Evolutionary conservation across 116 monocot genomes (phyloP).

Genomic region (Trichopus zeylanicus): DNA sequence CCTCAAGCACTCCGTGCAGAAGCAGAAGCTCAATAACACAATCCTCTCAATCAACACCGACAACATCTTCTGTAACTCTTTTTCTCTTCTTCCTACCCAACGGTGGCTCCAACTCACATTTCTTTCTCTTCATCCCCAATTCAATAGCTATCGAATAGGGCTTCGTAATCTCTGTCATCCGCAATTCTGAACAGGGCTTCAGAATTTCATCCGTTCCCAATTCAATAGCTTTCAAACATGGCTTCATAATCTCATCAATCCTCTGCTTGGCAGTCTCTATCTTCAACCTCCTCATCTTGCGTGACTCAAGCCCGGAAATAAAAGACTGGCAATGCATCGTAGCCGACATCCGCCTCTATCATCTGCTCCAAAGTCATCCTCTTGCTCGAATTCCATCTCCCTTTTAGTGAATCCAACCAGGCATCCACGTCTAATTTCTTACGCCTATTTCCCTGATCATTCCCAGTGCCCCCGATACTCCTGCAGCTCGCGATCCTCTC

Average conservation of each 20-base stretch:
- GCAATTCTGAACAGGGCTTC: too few species aligned
- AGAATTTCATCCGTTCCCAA: too few species aligned
- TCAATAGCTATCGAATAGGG: background rate
- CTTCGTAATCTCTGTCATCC: too few species aligned
- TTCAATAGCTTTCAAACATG: too few species aligned
- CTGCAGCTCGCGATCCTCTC: too few species aligned
- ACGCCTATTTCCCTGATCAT: slow-evolving; percentile 22
- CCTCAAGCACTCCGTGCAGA: slow-evolving; percentile 59
- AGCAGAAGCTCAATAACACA: slow-evolving; percentile 66
- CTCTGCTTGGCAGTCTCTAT: slow-evolving; percentile 56
- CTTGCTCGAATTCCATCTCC: slow-evolving; percentile 26
- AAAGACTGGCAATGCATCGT: slow-evolving; percentile 65
- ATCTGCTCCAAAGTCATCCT: slow-evolving; percentile 32
- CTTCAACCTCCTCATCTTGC: slow-evolving; percentile 45
- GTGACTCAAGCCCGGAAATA: slow-evolving; percentile 35
- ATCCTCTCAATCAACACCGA: slow-evolving; percentile 76
- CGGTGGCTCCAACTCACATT: background rate
- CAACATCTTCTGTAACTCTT: slow-evolving; percentile 12
- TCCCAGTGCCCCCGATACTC: too few species aligned
- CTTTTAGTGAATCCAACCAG: slow-evolving; percentile 13
- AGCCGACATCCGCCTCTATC: slow-evolving; percentile 51
- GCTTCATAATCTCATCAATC: slow-evolving; percentile 44
- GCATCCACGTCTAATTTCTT: slow-evolving; percentile 25
- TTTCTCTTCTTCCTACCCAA: slow-evolving; percentile 10
- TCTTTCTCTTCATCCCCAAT: background rate